Percentiles rank a stretch among this genome's conserved stretches.
Conservation (phyloP, 306 rosid genomes). For the Ormosia emarginata region DNA sequence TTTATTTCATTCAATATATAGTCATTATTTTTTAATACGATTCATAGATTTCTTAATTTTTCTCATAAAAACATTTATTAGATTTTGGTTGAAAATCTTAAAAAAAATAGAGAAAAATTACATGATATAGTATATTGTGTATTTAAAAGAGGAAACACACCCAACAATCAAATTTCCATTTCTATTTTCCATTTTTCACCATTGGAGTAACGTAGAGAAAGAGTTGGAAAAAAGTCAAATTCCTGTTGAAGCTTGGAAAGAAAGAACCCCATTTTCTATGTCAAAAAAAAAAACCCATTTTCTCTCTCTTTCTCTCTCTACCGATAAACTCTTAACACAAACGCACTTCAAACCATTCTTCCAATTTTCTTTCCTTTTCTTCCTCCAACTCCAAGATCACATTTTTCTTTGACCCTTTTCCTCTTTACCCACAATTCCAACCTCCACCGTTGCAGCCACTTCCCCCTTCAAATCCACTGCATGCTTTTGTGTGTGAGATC, state of each 20-base stretch:
- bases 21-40: no score
- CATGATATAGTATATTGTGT: background rate
- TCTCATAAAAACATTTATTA: background rate
- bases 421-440: background rate
- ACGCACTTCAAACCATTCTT: background rate
- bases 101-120: background rate
- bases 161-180: background rate
- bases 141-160: background rate
- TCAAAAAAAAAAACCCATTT: background rate
- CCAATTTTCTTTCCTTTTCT: slow-evolving; percentile 10
- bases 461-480: background rate
- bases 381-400: slow-evolving; percentile 30
- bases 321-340: background rate
- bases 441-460: background rate
- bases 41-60: no score
- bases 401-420: slow-evolving; percentile 40
- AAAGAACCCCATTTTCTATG: background rate
- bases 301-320: background rate
- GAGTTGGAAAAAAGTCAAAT: slow-evolving; percentile 27
- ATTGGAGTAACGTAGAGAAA: background rate
- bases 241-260: background rate
- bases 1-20: background rate
- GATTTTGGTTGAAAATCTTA: background rate
- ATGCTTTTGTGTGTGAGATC: slow-evolving; percentile 24
- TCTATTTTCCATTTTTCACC: background rate